Evolutionary conservation across 768 basidiomycete genomes (phyloP).

Genomic region (Pulveroboletus sp.): DNA sequence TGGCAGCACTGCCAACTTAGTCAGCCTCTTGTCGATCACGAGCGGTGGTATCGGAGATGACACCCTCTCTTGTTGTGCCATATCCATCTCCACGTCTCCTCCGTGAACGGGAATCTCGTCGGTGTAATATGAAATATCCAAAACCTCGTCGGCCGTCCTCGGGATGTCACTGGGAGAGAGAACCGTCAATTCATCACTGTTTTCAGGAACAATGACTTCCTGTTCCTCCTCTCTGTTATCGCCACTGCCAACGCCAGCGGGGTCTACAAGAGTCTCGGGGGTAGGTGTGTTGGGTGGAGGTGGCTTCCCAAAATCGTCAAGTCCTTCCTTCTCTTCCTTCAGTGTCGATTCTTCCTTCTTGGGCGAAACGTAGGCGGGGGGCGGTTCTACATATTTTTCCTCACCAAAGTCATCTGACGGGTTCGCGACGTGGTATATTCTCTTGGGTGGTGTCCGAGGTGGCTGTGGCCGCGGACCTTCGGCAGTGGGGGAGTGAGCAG

Average conservation of each 20-base stretch:
- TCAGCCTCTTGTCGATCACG: slow-evolving; percentile 26
- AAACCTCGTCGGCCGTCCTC: slow-evolving; percentile 22
- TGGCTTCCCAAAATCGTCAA: background rate
- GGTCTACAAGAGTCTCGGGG: slow-evolving; percentile 8
- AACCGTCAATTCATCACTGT: background rate
- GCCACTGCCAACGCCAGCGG: slow-evolving; percentile 4
- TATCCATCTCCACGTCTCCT: slow-evolving; percentile 7
- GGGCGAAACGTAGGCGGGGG: slow-evolving; percentile 43
- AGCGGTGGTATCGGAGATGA: slow-evolving; percentile 30
- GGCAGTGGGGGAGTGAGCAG: slow-evolving; percentile 4
- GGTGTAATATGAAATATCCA: slow-evolving; percentile 26
- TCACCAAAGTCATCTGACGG: slow-evolving; percentile 24
- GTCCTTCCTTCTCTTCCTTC: slow-evolving; percentile 20
- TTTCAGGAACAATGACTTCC: background rate
- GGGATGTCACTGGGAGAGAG: slow-evolving; percentile 15
- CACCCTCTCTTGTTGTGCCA: slow-evolving; percentile 3
- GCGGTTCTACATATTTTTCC: slow-evolving; percentile 35
- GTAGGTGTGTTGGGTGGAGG: slow-evolving; percentile 17
- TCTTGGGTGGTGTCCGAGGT: slow-evolving; percentile 36
- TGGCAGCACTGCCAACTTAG: slow-evolving; percentile 29
- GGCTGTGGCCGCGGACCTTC: background rate
- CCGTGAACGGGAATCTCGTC: slow-evolving; percentile 1
- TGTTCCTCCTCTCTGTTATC: slow-evolving; percentile 1
- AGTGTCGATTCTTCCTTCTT: slow-evolving; percentile 1
- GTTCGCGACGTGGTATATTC: slow-evolving; percentile 43